Evolutionary conservation across 2,329 filamentous ascomycete species (phyloP).

Genomic region (Diplodia corticola): DNA sequence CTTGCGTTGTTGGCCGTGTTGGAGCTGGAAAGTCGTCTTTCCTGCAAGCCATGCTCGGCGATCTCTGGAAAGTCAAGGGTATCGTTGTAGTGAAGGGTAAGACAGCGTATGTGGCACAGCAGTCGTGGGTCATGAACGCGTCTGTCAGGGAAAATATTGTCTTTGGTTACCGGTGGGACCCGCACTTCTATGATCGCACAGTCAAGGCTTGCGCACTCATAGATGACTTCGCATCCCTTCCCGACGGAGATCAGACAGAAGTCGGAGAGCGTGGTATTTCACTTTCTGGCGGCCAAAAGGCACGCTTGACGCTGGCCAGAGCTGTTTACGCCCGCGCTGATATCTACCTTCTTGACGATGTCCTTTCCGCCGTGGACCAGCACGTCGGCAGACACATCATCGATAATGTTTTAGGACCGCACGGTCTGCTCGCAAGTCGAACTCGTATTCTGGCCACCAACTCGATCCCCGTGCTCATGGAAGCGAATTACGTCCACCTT

Average conservation of each 20-base stretch:
- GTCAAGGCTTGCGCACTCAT: constrained; percentile 85
- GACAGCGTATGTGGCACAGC: constrained; percentile 89
- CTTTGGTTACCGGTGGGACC: constrained; percentile 92
- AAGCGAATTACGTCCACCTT: constrained; percentile 85
- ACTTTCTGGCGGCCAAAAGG: constrained; percentile 93
- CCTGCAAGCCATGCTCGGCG: constrained; percentile 82
- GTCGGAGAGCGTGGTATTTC: constrained; percentile 97
- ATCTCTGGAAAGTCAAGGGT: constrained; percentile 86
- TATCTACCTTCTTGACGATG: constrained; percentile 91
- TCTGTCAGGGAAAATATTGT: constrained; percentile 96
- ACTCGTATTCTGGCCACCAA: constrained; percentile 94
- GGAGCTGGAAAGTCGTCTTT: constrained; percentile 93
- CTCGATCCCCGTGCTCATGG: constrained; percentile 84
- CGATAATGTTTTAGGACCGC: constrained; percentile 84
- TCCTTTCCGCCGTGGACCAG: constrained; percentile 95
- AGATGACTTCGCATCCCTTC: constrained; percentile 88
- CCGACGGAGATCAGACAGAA: constrained; percentile 94
- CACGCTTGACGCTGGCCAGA: constrained; percentile 84
- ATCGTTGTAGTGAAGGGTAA: constrained; percentile 79
- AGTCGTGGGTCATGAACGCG: constrained; percentile 96
- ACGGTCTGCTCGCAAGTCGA: constrained; percentile 79
- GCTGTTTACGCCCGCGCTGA: constrained; percentile 97
- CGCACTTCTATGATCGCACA: constrained; percentile 90
- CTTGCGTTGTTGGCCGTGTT: constrained; percentile 91
- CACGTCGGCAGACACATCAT: constrained; percentile 95